Conservation (phyloP, 2,329 filamentous ascomycete species). For the Trichophyton simii region DNA sequence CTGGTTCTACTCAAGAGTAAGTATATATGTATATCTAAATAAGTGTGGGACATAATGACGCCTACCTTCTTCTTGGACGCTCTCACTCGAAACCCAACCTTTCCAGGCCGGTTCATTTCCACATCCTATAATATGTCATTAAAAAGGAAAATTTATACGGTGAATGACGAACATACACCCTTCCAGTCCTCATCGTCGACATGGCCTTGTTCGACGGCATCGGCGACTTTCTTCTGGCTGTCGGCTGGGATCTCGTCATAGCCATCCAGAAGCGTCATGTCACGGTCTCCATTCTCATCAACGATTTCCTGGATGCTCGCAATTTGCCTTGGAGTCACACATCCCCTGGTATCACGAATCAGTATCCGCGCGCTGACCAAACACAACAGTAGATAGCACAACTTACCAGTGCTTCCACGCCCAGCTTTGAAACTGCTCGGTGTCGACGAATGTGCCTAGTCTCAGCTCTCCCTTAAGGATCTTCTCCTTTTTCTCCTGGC, state of each 20-base stretch:
- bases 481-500: slow-evolving; percentile 58
- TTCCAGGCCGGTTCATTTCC: slow-evolving; percentile 58
- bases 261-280: slow-evolving; percentile 62
- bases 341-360: slow-evolving; percentile 52
- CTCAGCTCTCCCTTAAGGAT: slow-evolving; percentile 69
- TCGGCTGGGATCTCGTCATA: slow-evolving; percentile 63
- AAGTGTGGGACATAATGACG: background rate
- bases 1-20: background rate
- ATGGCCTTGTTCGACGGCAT: slow-evolving; percentile 62
- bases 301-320: slow-evolving; percentile 47
- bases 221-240: slow-evolving; percentile 58
- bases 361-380: background rate
- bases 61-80: slow-evolving; percentile 22
- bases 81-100: slow-evolving; percentile 47
- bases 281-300: slow-evolving; percentile 34
- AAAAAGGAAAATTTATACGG: slow-evolving; percentile 2
- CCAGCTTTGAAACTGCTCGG: slow-evolving; percentile 51
- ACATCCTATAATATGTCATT: slow-evolving; percentile 45
- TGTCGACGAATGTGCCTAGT: slow-evolving; percentile 59
- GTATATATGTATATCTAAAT: background rate
- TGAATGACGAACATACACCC: slow-evolving; percentile 48
- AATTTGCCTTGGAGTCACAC: slow-evolving; percentile 66
- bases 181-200: slow-evolving; percentile 80
- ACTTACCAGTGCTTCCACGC: slow-evolving; percentile 74
- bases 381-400: background rate